Evolutionary conservation across 768 basidiomycete genomes (phyloP).

Genomic region (Russula sp.): DNA sequence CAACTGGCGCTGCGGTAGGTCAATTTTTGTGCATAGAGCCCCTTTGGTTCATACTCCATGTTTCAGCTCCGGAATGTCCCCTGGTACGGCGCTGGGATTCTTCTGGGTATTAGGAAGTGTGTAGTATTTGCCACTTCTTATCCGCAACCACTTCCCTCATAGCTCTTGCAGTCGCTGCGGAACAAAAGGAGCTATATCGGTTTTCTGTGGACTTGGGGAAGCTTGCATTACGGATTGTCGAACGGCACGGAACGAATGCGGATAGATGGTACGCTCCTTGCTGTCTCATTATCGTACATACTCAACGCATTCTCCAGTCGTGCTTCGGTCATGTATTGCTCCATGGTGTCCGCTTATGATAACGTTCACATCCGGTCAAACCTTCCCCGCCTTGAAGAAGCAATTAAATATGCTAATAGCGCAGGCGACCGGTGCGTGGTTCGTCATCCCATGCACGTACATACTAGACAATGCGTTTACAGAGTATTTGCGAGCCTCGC

Average conservation of each 20-base stretch:
- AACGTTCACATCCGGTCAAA: conserved; percentile 60
- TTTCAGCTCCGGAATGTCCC: conserved; percentile 58
- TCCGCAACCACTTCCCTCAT: not conserved
- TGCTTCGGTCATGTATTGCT: conserved; percentile 53
- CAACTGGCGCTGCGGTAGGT: conserved; percentile 55
- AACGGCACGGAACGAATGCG: conserved; percentile 52
- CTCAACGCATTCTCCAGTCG: conserved; percentile 37
- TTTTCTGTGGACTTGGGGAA: conserved; percentile 65
- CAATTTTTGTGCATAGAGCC: not conserved
- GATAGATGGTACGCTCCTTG: conserved; percentile 53
- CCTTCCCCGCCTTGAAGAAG: conserved; percentile 53
- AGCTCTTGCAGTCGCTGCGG: conserved; percentile 44
- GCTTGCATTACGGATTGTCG: conserved; percentile 61
- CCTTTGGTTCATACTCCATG: not conserved
- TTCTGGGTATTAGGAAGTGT: conserved; percentile 65
- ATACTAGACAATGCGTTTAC: conserved; percentile 1
- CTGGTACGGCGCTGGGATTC: conserved; percentile 64
- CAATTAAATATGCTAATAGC: conserved; percentile 57
- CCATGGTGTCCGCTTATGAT: conserved; percentile 63
- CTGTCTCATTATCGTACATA: not conserved
- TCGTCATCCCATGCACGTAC: not conserved
- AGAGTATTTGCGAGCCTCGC: conserved; percentile 62
- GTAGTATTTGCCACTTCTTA: conserved; percentile 3
- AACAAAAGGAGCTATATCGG: conserved; percentile 55
- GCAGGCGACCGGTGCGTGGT: conserved; percentile 55